Base-by-base conservation (phyloP, 2,329 filamentous ascomycete genomes). In the Parafenestella ontariensis region DNA sequence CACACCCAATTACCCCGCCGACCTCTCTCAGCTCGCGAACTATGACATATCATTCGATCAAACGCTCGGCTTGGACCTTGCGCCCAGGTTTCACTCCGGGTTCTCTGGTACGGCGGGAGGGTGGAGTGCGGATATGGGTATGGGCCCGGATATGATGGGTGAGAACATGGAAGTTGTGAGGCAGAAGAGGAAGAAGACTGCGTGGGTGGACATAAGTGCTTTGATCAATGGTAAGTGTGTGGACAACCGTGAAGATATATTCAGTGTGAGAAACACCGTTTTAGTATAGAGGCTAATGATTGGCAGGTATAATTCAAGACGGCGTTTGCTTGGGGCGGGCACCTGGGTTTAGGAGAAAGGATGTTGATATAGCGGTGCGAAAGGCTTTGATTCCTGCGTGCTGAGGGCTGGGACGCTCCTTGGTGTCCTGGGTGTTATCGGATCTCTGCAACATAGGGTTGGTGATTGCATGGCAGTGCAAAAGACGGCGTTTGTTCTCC, bases 301-400 rank as follows among this genome's bases (percentile, higher is more conserved):
- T 36, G 17, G 26, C 46, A 78, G 76, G 70, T 28, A 56, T 78
- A 8, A 69, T 76, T 49, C 71, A 70, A 29, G 66, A 71, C 26
- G 72, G 62, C 17, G 71, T 79, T 21, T 81, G 79, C 56, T 68
- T 81, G 9, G 78, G 78, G n/a, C 71, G 77, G 28, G 65, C 75
- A 8, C 77, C 79, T 3, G 79, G 79, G 1, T 81, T 78, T 54
- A 71, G 77, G 54, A 69, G 74, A 42, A 72, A 72, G 40, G 76
- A 79, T 61, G 71, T 81, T 13, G 78, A 81, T 63, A 49, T 62
- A 36, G 78, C 78, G 15, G 67, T 81, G 44, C 59, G 64, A 31
- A 58, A 68, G 41, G 62, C 75, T 24, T 59, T 78, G 49, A 66
- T 78, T 36, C 49, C 65, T 20, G 58, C 59, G 13, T 66, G 52